These are phyloP conservation scores for Solanum ossicruentum DNA, from an alignment of 257 asterid genomes.

Conservation along the genomic window DNA sequence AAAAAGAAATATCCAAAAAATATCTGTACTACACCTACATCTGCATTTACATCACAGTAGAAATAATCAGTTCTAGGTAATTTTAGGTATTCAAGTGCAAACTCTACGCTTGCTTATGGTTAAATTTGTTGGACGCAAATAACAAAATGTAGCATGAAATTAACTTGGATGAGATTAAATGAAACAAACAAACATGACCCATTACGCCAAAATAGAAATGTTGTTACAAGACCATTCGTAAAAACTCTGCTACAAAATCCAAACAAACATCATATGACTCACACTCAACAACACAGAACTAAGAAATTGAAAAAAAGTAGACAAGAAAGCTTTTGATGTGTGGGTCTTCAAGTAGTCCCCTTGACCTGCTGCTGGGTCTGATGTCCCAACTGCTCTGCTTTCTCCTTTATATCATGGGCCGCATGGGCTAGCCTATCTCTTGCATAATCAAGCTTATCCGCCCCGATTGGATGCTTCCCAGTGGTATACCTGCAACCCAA, in stretches of 20 bases:
- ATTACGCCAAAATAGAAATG: background rate
- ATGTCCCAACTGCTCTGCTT: slow-evolving; percentile 46
- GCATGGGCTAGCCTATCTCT: slow-evolving; percentile 43
- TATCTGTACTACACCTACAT: no score
- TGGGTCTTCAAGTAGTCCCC: background rate
- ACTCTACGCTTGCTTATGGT: background rate
- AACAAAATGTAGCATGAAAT: background rate
- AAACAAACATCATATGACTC: background rate
- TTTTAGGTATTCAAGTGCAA: background rate
- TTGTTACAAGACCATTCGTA: background rate
- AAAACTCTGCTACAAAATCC: background rate
- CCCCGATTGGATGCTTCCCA: slow-evolving; percentile 78
- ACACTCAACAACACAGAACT: background rate
- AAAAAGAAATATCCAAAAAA: no score
- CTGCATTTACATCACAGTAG: background rate
- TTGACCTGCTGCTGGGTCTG: slow-evolving; percentile 21
- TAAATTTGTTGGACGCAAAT: background rate
- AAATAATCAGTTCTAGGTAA: background rate
- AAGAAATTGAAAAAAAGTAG: background rate
- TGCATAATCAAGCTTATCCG: slow-evolving; percentile 60
- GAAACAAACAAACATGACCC: background rate
- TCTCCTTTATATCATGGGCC: slow-evolving; percentile 51
- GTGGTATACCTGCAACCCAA: slow-evolving; percentile 36
- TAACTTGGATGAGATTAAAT: no score
- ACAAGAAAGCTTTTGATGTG: background rate